Evolutionary conservation across 2,329 filamentous ascomycete species (phyloP), one percentile per base, ranked within the genome.

Genomic region (Hypoxylon sp.): DNA sequence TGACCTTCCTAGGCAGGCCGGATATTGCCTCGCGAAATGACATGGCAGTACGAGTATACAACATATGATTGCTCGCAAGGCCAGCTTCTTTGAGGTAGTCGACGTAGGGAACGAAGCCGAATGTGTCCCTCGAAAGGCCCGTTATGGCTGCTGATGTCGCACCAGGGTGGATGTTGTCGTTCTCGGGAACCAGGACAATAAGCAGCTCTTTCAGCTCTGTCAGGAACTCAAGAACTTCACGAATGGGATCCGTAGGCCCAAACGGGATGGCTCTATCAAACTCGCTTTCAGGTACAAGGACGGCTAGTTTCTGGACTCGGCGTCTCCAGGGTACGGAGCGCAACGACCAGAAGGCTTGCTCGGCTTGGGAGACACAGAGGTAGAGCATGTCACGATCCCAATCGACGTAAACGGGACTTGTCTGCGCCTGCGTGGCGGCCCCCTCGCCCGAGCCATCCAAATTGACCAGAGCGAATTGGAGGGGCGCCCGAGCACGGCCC

Each of bases 291-390:
- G 67, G 67, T 0, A 75, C 39, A 53, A 72, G 39, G 48, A 74
- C 14, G 59, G 73, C 47, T 51, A 73, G 45, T 68, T 74, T 41
- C 69, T 71, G 7, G 67, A 77, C 47, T 48, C 63, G 46, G 47
- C 72, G 32, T 63, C 74, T 46, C 66, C 70, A 69, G 29, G 45
- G 43, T 27, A 60, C 60, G 32, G 45, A 46, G 39, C 67, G 64
- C 19, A 71, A 47, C 14, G 62, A 60, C 69, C 67, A 70, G 58
- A 70, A 70, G 32, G 69, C 64, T 45, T 71, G 69, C 63, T 71
- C 68, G 25, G 63, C 54, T 39, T 70, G 37, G 16, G 63, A 51
- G 7, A 67, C 66, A 23, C 61, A 69, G 30, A 72, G 55, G 55
- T 70, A 69, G n/a, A 72, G 46, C 60, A 71, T 52, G 56, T 72